These are phyloP conservation scores for Seiridium cupressi DNA, from an alignment of 2,329 filamentous ascomycete genomes.

Conservation along the genomic window DNA sequence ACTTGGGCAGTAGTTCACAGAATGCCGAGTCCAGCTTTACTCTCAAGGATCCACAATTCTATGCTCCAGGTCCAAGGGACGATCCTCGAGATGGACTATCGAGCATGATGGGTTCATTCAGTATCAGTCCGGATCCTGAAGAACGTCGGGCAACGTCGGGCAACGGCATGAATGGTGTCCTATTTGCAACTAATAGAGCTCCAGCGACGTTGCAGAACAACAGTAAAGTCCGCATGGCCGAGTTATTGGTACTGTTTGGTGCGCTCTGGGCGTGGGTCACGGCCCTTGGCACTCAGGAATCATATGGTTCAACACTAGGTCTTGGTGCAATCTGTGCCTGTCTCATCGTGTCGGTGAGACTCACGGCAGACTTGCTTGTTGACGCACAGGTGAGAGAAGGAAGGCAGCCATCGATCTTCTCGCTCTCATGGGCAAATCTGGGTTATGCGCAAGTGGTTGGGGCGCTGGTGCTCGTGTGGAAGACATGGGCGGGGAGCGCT, in stretches of 20 bases:
- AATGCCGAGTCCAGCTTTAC: constrained; percentile 16
- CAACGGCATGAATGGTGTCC: background rate
- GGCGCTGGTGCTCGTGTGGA: constrained; percentile 24
- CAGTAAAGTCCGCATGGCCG: constrained; percentile 18
- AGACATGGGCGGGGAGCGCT: constrained; percentile 22
- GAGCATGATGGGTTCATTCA: constrained; percentile 31
- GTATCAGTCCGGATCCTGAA: constrained; percentile 27
- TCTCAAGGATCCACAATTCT: constrained; percentile 25
- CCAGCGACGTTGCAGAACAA: constrained; percentile 13
- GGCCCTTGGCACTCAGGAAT: constrained; percentile 21
- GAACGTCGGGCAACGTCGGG: constrained; percentile 13
- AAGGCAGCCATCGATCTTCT: constrained; percentile 18
- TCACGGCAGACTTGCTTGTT: constrained; percentile 26
- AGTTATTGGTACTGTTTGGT: constrained; percentile 22
- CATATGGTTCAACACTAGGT: constrained; percentile 23
- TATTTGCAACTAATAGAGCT: background rate
- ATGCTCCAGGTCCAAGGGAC: constrained; percentile 25
- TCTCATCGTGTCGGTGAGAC: constrained; percentile 27
- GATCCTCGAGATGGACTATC: constrained; percentile 29
- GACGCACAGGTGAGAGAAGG: constrained; percentile 21
- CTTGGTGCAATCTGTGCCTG: constrained; percentile 24
- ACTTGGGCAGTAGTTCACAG: constrained; percentile 16
- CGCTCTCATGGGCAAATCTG: constrained; percentile 23
- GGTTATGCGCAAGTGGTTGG: constrained; percentile 22
- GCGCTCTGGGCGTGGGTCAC: constrained; percentile 25